A percentile compares a stretch with the other conserved stretches of the same genome.
These are phyloP conservation scores for Penicillium sp. DNA, from an alignment of 2,329 filamentous ascomycete species.

Conservation along the genomic window DNA sequence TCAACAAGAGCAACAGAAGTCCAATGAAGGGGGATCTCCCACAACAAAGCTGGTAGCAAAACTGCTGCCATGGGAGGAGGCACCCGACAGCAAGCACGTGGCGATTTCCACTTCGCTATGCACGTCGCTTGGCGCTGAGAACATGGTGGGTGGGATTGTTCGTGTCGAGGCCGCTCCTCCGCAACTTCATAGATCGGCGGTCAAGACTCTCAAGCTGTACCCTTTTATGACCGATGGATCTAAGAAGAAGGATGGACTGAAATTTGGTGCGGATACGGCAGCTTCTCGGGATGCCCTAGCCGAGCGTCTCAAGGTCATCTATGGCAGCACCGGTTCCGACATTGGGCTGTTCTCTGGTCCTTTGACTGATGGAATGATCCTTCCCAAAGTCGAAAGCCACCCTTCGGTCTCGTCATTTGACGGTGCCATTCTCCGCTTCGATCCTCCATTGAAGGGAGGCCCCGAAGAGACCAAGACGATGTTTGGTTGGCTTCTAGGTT, in stretches of 20 bases:
- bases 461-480: constrained; percentile 41
- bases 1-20: constrained; percentile 65
- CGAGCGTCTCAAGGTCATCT: constrained; percentile 74
- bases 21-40: constrained; percentile 61
- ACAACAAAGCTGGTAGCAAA: constrained; percentile 76
- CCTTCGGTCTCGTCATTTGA: constrained; percentile 70
- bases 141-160: constrained; percentile 82
- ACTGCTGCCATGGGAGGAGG: constrained; percentile 80
- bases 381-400: constrained; percentile 67
- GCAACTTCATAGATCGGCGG: constrained; percentile 69
- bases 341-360: constrained; percentile 78
- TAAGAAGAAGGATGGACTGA: constrained; percentile 70
- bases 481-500: constrained; percentile 73
- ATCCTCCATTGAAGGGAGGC: constrained; percentile 58
- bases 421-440: constrained; percentile 82
- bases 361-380: constrained; percentile 83
- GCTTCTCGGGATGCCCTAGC: constrained; percentile 77
- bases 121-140: constrained; percentile 71
- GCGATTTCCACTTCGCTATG: constrained; percentile 81
- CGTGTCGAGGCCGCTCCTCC: constrained; percentile 82
- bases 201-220: constrained; percentile 75
- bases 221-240: constrained; percentile 71
- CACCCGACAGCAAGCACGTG: constrained; percentile 79
- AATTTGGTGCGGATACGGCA: constrained; percentile 86
- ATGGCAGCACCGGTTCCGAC: constrained; percentile 63